Conservation (phyloP, 2,329 filamentous ascomycete species). For the Sarocladium brachiariae region DNA sequence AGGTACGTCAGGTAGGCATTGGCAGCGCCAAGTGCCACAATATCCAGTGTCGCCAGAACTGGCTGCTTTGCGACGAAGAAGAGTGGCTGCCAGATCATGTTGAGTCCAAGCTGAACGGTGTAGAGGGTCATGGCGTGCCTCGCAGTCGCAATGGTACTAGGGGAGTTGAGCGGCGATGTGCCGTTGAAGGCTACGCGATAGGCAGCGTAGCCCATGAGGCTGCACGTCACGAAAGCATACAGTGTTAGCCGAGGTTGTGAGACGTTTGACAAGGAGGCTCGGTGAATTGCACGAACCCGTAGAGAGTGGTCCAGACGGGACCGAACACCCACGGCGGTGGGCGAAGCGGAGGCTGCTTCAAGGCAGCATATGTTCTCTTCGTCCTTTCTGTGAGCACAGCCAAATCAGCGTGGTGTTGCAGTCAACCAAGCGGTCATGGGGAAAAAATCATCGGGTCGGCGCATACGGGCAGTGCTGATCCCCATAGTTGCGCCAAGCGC, state of each 20-base stretch:
- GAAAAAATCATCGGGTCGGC: background rate
- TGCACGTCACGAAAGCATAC: conserved; percentile 14
- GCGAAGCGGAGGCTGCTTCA: conserved; percentile 61
- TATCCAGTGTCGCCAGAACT: conserved; percentile 66
- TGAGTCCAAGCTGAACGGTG: conserved; percentile 77
- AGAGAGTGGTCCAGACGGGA: conserved; percentile 60
- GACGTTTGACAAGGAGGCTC: background rate
- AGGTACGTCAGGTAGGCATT: conserved; percentile 68
- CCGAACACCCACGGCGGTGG: conserved; percentile 58
- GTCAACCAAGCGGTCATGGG: no score
- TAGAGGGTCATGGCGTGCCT: conserved; percentile 72
- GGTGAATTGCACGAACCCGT: conserved; percentile 34
- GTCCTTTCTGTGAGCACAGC: background rate
- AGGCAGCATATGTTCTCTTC: conserved; percentile 54
- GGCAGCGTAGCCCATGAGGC: conserved; percentile 80
- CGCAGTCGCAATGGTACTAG: conserved; percentile 49
- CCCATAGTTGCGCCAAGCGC: conserved; percentile 67
- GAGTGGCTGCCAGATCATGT: conserved; percentile 84
- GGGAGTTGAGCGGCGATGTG: conserved; percentile 48
- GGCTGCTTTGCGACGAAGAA: conserved; percentile 78
- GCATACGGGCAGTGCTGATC: conserved; percentile 58
- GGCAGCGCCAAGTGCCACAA: conserved; percentile 63
- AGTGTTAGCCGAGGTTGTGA: background rate
- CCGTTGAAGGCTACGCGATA: conserved; percentile 66
- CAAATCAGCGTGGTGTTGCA: background rate